Evolutionary conservation across 345 rosid species (phyloP).

Genomic region (Raphanus raphanistrum): DNA sequence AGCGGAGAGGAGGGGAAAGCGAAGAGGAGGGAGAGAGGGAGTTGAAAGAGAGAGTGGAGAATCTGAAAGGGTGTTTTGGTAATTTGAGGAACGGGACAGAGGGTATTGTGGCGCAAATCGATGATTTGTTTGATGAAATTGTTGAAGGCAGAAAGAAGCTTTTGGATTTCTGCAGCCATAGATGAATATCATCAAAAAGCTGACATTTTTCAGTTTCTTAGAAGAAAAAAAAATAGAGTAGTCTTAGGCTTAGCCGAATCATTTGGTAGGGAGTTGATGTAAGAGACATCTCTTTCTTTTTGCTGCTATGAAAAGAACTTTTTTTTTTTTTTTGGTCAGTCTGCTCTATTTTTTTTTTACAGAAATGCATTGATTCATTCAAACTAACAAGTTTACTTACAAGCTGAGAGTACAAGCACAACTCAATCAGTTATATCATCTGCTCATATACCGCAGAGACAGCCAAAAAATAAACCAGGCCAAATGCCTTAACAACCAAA

Average conservation of each 20-base stretch:
- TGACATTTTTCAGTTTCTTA: slow-evolving; percentile 16
- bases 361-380: too few species aligned
- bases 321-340: not conserved
- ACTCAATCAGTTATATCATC: too few species aligned
- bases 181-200: slow-evolving; percentile 39
- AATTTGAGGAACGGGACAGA: slow-evolving; percentile 69
- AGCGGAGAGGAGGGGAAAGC: slow-evolving; percentile 37
- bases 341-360: not conserved
- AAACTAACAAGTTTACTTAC: too few species aligned
- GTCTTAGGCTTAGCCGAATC: slow-evolving; percentile 32
- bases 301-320: slow-evolving; percentile 5
- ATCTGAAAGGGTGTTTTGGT: slow-evolving; percentile 60
- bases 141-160: slow-evolving; percentile 84
- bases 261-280: slow-evolving; percentile 38
- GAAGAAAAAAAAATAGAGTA: slow-evolving; percentile 23
- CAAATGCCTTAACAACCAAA: too few species aligned
- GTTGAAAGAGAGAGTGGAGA: slow-evolving; percentile 52
- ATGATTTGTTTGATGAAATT: slow-evolving; percentile 88
- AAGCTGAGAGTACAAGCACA: too few species aligned
- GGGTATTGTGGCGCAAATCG: slow-evolving; percentile 65
- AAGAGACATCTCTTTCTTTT: not conserved
- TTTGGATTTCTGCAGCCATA: slow-evolving; percentile 73
- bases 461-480: too few species aligned
- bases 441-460: too few species aligned
- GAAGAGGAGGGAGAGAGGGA: slow-evolving; percentile 41